These are phyloP conservation scores for Penicillium paxilli DNA, from an alignment of 495 filamentous ascomycete species.

Conservation along the genomic window DNA sequence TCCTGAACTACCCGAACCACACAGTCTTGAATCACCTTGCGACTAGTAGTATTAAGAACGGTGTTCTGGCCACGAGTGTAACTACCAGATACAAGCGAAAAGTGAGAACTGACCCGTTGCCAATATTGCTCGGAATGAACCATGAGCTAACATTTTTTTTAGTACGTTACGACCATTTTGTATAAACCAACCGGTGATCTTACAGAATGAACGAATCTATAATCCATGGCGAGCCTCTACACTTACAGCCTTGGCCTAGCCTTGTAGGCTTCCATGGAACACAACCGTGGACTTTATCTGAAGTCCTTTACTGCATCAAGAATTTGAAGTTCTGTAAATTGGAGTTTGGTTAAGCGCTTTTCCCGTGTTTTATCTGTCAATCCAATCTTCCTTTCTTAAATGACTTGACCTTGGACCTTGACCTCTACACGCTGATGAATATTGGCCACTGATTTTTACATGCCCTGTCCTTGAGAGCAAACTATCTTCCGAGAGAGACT, in stretches of 20 bases:
- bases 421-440: too few relatives aligned
- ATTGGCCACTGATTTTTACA: too few relatives aligned
- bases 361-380: neutral
- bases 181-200: constrained; percentile 80
- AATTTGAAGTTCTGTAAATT: neutral
- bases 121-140: neutral
- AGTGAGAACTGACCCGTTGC: constrained; percentile 49
- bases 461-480: too few relatives aligned
- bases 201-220: constrained; percentile 25
- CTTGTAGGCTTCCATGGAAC: neutral
- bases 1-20: constrained; percentile 93
- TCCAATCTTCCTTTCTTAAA: too few relatives aligned
- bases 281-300: neutral
- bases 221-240: neutral
- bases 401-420: too few relatives aligned
- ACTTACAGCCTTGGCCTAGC: neutral
- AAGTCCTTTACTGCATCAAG: neutral
- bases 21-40: constrained; percentile 95
- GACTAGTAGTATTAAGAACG: constrained; percentile 98
- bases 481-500: too few relatives aligned
- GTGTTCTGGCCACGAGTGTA: constrained; percentile 92
- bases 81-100: constrained; percentile 97
- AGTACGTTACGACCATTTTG: constrained; percentile 98
- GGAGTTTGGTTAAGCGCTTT: neutral
- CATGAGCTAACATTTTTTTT: constrained; percentile 1